Conservation (phyloP, 139 green algal genomes). For the Axilococcus clingmanii region DNA sequence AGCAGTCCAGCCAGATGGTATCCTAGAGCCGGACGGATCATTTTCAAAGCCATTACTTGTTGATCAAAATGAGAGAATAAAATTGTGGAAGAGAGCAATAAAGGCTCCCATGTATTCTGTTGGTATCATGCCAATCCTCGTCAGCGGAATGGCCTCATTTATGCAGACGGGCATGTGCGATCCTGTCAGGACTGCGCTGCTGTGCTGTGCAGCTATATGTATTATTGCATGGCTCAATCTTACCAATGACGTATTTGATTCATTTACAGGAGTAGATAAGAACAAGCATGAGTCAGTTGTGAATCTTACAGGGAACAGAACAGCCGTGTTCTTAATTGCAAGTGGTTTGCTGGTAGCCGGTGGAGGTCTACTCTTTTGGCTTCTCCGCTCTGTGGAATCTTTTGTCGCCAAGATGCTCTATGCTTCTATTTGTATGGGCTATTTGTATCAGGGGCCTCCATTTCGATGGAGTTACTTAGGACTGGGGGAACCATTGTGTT, state of each 20-base stretch:
- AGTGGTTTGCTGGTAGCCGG: slow-evolving; percentile 43
- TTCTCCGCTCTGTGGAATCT: slow-evolving; percentile 14
- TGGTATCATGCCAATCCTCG: slow-evolving; percentile 70
- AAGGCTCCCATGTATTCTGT: slow-evolving; percentile 94
- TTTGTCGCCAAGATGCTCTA: slow-evolving; percentile 53
- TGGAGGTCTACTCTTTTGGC: slow-evolving; percentile 31
- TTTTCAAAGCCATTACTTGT: slow-evolving; percentile 4
- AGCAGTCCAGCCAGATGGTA: slow-evolving; percentile 11
- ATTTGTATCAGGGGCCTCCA: slow-evolving; percentile 95
- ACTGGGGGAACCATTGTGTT: slow-evolving; percentile 94
- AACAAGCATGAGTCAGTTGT: slow-evolving; percentile 89
- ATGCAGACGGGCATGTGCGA: slow-evolving; percentile 27
- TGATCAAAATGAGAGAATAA: slow-evolving; percentile 8
- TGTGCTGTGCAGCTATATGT: slow-evolving; percentile 50
- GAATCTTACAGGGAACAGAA: slow-evolving; percentile 48
- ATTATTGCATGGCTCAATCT: slow-evolving; percentile 96
- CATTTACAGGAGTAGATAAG: slow-evolving; percentile 79
- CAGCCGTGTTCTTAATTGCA: slow-evolving; percentile 27
- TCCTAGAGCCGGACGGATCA: slow-evolving; percentile 24
- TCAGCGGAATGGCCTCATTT: slow-evolving; percentile 40
- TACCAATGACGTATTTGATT: slow-evolving; percentile 95
- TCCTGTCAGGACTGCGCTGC: slow-evolving; percentile 14
- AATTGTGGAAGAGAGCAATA: slow-evolving; percentile 71
- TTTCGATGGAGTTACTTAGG: slow-evolving; percentile 95
- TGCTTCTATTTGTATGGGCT: slow-evolving; percentile 73